Evolutionary conservation across 305 asterid genomes (phyloP), one percentile per base, ranked within the genome.

Genomic region (Striga hermonthica): DNA sequence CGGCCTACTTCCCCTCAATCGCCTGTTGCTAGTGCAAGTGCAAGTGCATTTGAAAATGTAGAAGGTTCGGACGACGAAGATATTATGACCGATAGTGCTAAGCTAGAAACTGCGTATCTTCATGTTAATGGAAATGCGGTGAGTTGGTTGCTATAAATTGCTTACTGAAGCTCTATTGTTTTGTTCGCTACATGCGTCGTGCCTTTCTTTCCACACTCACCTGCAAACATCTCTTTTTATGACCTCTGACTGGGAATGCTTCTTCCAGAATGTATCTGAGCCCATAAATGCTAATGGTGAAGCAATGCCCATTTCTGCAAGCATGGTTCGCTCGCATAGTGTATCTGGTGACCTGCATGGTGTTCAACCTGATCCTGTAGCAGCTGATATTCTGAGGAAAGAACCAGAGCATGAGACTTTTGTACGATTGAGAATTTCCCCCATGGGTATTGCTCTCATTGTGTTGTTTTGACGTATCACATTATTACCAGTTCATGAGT

Each of bases 1-100:
- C 81, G 95, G 69, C 85, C 96, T 57, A 81, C 86, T 59, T 90
- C 99, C 78, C 99, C 97, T 36, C 90, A 85, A 76, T 90, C 97
- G 57, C 97, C 99, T 4, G 94, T 79, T 72, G 90, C 88, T 70
- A 84, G 96, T 80, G 93, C 82, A 36, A 84, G 96, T 80, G 93
- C 82, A 36, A 87, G 97, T 74, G 97, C 97, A 60, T 90, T 93
- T 80, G 99, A 93, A 74, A 86, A 91, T 68, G 75, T 88, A 58
- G 97, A 90, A 83, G 96, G 85, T 70, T 90, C 99, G 56, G 97
- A 93, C 38, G 99, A 90, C 9, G 99, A 93, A 74, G 99, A 90
- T 68, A 74, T 74, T 63, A 38, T 88, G 79, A 65, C 80, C 4
- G 96, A 85, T 70, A 44, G 55, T 70, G 65, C 83, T 71, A 76